Percentiles rank a stretch among this genome's conserved stretches.
Conservation (phyloP, 2,329 filamentous ascomycete genomes). For the Neospermospora avenae region DNA sequence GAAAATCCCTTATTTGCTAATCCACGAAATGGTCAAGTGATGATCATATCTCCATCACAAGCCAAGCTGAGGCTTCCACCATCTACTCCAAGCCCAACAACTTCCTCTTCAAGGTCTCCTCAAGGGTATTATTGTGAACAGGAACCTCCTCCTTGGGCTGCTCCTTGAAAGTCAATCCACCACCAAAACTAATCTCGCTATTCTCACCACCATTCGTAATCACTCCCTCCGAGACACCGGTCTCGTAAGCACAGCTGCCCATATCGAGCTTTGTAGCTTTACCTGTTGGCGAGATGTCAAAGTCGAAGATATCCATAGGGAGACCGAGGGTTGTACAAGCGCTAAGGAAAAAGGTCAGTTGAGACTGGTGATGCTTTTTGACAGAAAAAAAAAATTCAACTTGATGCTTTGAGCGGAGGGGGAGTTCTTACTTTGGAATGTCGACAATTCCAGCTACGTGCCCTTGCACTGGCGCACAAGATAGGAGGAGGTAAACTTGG, state of each 20-base stretch:
- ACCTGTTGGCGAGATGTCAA: constrained; percentile 72
- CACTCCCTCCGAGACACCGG: constrained; percentile 43
- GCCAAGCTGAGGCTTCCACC: too few species aligned
- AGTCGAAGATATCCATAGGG: constrained; percentile 93
- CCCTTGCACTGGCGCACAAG: constrained; percentile 82
- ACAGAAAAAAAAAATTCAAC: too few species aligned
- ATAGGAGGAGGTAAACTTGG: constrained; percentile 82
- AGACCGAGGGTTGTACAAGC: constrained; percentile 85
- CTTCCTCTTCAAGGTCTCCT: constrained; percentile 14
- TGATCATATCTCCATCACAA: too few species aligned
- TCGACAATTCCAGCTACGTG: constrained; percentile 88
- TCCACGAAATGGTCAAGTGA: too few species aligned
- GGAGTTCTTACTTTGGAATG: constrained; percentile 61
- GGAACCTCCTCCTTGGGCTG: not conserved
- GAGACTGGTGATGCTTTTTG: not conserved
- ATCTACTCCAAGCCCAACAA: constrained; percentile 5
- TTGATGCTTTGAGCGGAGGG: not conserved
- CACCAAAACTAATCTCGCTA: constrained; percentile 48
- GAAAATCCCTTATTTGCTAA: not conserved
- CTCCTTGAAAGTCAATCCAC: constrained; percentile 48
- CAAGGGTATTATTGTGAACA: not conserved
- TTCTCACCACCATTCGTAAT: constrained; percentile 45
- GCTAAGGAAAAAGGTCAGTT: not conserved
- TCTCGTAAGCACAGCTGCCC: constrained; percentile 66
- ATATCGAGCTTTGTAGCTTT: constrained; percentile 61